Conservation (phyloP, 805 yeast genomes). For the Suhomyces emberorum region DNA sequence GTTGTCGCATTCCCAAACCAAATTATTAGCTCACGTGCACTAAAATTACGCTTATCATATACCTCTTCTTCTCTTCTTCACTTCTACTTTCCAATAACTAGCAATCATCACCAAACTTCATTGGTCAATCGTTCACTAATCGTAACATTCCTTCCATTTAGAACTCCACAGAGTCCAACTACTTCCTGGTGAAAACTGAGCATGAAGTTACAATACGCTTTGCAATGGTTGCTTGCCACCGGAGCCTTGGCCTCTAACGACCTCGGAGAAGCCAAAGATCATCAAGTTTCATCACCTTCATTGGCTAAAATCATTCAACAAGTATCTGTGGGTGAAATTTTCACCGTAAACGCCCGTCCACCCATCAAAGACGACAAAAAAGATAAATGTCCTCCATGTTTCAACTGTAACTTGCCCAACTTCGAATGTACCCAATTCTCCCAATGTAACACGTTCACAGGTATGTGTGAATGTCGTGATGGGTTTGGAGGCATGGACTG, state of each 20-base stretch:
- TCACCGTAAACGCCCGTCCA: conserved; percentile 1
- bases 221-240: conserved; percentile 1
- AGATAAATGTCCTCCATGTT: conserved; percentile 81
- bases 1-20: no score
- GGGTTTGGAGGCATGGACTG: conserved; percentile 97
- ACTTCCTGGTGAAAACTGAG: no score
- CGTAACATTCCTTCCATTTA: no score
- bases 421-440: conserved; percentile 90
- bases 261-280: not conserved
- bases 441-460: conserved; percentile 81
- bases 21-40: no score
- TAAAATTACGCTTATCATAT: no score
- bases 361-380: conserved; percentile 4
- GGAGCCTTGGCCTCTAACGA: not conserved
- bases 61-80: no score
- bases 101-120: no score
- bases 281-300: not conserved
- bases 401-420: conserved; percentile 91
- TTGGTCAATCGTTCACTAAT: no score
- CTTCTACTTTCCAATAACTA: no score
- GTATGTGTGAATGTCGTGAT: conserved; percentile 85
- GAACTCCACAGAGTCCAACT: no score
- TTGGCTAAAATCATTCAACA: conserved; percentile 1
- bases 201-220: conserved; percentile 1
- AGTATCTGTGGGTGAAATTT: not conserved